Evolutionary conservation across 495 filamentous ascomycete genomes (phyloP), one percentile per base, ranked within the genome.

Genomic region (Clohesyomyces aquaticus): DNA sequence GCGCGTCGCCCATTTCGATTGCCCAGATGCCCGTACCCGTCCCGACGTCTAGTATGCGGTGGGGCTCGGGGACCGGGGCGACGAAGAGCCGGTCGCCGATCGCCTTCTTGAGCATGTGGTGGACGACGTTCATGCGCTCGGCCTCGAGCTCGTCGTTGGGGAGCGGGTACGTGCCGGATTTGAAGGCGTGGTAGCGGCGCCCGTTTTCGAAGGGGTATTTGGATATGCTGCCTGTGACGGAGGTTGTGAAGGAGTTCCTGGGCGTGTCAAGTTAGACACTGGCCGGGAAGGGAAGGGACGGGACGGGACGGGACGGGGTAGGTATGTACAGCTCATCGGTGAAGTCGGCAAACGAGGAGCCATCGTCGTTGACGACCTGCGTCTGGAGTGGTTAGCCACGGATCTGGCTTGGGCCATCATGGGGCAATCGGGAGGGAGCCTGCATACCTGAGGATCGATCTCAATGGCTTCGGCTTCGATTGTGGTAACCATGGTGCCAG

Each of bases 41-140:
- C n/a, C 66, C 70, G 16, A 70, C 41, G 45, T 72, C 70, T 19
- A 69, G 53, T 21, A 62, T 56, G 11, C 42, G 35, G n/a, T 65
- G 49, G 51, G 48, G 42, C 22, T 43, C 6, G 26, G 32, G 21
- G 21, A 45, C 10, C 6, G 66, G 66, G 21, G 61, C 56, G 11
- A 66, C 35, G 29, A 38, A 54, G 21, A 69, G 38, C 18, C 32
- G 50, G 57, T 69, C 56, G 8, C 49, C 58, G 32, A 66, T 27
- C 4, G 56, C 58, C 29, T 57, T 69, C 38, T 65, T 65, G 9
- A 69, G 16, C 61, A 69, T 57, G n/a, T 65, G 56, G 29, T 69
- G 66, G 9, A 60, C 85, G 71, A 88, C 82, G 72, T 89, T 85
- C 35, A 68, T 42, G 2, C 66, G 66, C 29, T 68, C 66, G 22